Percentiles rank a stretch among this genome's conserved stretches.
phyloP scores from a whole-genome alignment of 345 rosid species.

The Murraya paniculata region DNA sequence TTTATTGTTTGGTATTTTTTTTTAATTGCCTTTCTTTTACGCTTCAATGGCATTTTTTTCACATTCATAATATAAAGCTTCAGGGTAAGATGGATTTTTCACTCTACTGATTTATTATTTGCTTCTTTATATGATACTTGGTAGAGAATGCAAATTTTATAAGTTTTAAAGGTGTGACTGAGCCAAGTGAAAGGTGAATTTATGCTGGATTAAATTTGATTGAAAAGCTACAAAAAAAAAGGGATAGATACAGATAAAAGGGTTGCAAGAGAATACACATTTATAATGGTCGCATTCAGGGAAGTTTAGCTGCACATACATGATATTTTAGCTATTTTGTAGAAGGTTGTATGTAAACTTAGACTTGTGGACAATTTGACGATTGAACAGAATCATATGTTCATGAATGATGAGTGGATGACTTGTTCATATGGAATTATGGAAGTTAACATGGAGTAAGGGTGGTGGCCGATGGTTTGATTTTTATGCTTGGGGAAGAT shows the following conservation, averaged over 20 bases:
- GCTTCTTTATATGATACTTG: not conserved
- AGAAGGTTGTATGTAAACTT: not conserved
- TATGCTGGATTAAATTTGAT: not conserved
- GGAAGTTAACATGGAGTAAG: not conserved
- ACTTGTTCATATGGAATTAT: not conserved
- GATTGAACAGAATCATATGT: not conserved
- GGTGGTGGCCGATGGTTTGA: not conserved
- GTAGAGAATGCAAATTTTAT: not conserved
- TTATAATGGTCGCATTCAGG: not conserved
- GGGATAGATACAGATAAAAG: not conserved
- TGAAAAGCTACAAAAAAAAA: not conserved
- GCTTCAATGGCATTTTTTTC: not conserved
- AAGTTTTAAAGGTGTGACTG: not conserved
- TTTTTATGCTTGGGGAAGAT: not conserved
- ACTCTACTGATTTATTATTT: not conserved
- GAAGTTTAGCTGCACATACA: not conserved
- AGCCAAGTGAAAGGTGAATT: not conserved
- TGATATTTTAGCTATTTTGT: not conserved
- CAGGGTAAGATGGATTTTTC: not conserved
- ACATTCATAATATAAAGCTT: not conserved
- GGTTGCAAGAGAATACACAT: not conserved
- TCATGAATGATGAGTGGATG: not conserved
- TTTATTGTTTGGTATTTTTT: constrained; percentile 58
- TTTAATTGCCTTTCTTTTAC: not conserved
- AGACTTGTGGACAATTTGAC: not conserved